phyloP scores from a whole-genome alignment of 1,284 basidiomycete genomes.

The Puccinia polysora region DNA sequence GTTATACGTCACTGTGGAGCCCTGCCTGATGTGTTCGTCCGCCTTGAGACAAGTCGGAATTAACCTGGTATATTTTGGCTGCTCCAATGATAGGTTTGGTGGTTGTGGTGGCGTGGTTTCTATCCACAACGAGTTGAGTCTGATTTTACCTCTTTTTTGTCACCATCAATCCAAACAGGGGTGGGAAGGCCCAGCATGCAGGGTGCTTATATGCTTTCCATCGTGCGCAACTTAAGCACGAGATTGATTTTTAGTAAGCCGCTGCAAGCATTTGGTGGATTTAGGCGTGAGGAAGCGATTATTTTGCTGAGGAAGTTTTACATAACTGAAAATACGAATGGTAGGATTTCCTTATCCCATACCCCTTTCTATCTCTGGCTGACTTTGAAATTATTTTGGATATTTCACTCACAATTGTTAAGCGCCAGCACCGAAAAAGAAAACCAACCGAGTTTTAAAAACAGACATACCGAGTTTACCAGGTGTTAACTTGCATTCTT shows the following conservation, averaged over 20 bases:
- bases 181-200: too few relatives aligned
- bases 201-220: slow-evolving; percentile 24
- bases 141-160: neutral
- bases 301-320: slow-evolving; percentile 92
- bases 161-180: too few relatives aligned
- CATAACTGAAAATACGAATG: slow-evolving; percentile 87
- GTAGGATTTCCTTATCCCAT: slow-evolving; percentile 59
- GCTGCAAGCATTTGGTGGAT: slow-evolving; percentile 76
- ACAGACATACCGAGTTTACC: slow-evolving; percentile 13
- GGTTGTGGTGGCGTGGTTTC: slow-evolving; percentile 92
- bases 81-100: slow-evolving; percentile 92
- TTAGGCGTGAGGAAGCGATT: slow-evolving; percentile 85
- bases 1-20: slow-evolving; percentile 97
- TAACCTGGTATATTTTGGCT: slow-evolving; percentile 83
- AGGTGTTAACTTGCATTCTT: neutral
- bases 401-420: slow-evolving; percentile 41
- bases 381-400: slow-evolving; percentile 43
- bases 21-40: slow-evolving; percentile 98
- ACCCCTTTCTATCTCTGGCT: slow-evolving; percentile 48
- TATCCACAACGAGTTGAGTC: slow-evolving; percentile 68
- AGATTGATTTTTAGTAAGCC: slow-evolving; percentile 59
- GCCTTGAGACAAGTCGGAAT: slow-evolving; percentile 91
- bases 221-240: slow-evolving; percentile 45
- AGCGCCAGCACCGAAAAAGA: slow-evolving; percentile 74
- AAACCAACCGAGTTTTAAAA: slow-evolving; percentile 56